Evolutionary conservation across 371 early-diverging fungal species (phyloP).

Genomic region (Edhazardia aedis): DNA sequence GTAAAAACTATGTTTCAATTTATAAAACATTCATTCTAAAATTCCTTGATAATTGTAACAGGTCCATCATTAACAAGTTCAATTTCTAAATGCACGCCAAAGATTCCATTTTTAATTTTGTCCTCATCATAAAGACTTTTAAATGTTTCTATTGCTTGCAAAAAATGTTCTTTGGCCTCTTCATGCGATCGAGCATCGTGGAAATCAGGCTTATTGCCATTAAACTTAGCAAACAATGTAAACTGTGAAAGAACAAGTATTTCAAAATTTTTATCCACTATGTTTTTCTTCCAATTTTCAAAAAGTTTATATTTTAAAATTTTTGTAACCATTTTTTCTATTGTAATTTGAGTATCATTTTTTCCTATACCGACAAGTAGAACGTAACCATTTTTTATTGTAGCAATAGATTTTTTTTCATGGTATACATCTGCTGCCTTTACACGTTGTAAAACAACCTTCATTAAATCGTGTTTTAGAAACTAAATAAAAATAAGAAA

Average conservation of each 20-base stretch:
- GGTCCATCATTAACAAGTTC: not conserved
- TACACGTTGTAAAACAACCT: constrained; percentile 9
- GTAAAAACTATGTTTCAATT: too few species aligned
- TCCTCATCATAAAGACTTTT: not conserved
- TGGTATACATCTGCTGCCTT: not conserved
- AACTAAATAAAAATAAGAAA: too few species aligned
- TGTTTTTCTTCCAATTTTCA: constrained; percentile 1
- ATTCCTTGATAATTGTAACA: not conserved
- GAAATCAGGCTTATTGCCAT: constrained; percentile 20
- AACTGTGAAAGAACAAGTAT: constrained; percentile 20
- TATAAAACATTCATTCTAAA: not conserved
- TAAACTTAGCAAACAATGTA: constrained; percentile 23
- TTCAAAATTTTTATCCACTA: not conserved
- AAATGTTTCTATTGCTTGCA: not conserved
- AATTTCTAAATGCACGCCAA: constrained; percentile 7
- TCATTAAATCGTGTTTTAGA: too few species aligned
- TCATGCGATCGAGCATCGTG: constrained; percentile 10
- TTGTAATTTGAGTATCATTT: not conserved
- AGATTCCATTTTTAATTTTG: constrained; percentile 3
- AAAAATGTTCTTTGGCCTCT: constrained; percentile 5
- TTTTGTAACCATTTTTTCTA: not conserved
- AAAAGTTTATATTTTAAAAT: not conserved
- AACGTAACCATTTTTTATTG: constrained; percentile 1
- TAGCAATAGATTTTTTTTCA: not conserved
- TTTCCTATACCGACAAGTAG: constrained; percentile 2